Evolutionary conservation across 129 eudicot genomes (phyloP).

Genomic region (Tagetes erecta): DNA sequence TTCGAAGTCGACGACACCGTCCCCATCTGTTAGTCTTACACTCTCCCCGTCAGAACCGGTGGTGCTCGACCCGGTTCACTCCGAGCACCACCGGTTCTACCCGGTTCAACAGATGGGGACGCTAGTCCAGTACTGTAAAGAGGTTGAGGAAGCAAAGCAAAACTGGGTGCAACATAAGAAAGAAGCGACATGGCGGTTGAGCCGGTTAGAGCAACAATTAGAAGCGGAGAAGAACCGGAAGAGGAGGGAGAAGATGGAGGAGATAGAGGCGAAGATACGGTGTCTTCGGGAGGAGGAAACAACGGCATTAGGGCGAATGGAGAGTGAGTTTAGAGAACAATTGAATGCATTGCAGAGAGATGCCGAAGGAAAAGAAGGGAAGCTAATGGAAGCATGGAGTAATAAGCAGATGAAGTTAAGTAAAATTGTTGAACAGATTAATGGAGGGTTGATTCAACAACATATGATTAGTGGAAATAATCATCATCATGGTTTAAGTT

Average conservation of each 20-base stretch:
- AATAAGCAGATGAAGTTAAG: conserved; percentile 51
- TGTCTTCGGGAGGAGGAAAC: conserved; percentile 56
- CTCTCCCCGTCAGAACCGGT: conserved; percentile 66
- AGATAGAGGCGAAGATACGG: conserved; percentile 55
- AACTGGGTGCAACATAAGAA: conserved; percentile 65
- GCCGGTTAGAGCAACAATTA: conserved; percentile 62
- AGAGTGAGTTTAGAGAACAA: conserved; percentile 55
- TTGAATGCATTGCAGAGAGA: conserved; percentile 57
- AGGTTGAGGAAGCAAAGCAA: conserved; percentile 59
- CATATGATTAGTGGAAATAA: conserved; percentile 37
- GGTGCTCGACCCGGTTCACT: conserved; percentile 51
- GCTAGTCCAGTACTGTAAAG: conserved; percentile 52
- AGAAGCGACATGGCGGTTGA: conserved; percentile 71
- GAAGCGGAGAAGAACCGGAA: conserved; percentile 58
- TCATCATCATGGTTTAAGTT: conserved; percentile 37
- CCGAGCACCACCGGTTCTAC: conserved; percentile 44
- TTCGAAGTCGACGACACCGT: conserved; percentile 49
- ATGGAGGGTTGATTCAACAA: conserved; percentile 40
- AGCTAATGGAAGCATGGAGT: conserved; percentile 59
- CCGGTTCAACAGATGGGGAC: conserved; percentile 53
- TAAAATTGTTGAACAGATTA: conserved; percentile 48
- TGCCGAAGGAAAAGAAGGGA: conserved; percentile 56
- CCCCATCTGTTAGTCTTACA: conserved; percentile 59
- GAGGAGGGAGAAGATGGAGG: conserved; percentile 57
- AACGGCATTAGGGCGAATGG: conserved; percentile 49